Evolutionary conservation across 176 grass and related monocot genomes (phyloP), one percentile per base, ranked within the genome.

Genomic region (Pontederia paniculata): DNA sequence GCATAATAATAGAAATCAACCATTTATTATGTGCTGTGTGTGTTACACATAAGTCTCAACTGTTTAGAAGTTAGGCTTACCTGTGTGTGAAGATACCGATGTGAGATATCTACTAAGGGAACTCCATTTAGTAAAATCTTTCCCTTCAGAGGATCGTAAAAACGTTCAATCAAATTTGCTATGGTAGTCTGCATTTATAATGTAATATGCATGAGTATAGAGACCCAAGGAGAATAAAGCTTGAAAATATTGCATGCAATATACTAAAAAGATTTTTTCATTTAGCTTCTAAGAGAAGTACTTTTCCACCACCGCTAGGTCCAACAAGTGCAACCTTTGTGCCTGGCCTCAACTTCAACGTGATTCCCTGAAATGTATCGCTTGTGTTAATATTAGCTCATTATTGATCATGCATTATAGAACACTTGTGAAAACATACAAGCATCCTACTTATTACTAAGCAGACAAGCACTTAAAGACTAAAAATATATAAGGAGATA

Each of bases 91-190:
- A 97, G 91, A 87, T 78, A 87, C 11, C 78, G 60, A 64, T 81
- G 83, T 3, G 83, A 87, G 78, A 97, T 84, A 77, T 97, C 91
- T 58, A 71, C 77, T 61, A 90, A 79, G 23, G 77, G 74, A 62
- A 97, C 82, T 55, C 71, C 85, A 42, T 90, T 88, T 74, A 90
- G 74, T 58, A 90, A 72, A 57, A 97, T 90, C 66, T 44, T 90
- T 58, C 91, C 91, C 48, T 87, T 90, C 9, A 90, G 76, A 74
- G 91, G 91, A 68, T 97, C 91, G 76, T 97, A 97, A 71, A 97
- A 97, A 44, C 91, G 66, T 78, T 90, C 85, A 55, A 97, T 97
- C 73, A 97, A 76, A 89, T 97, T 97, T 70, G 91, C 91, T 84
- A 97, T 90, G 5, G 91, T 97, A 5, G 83, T 90, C 86, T 97